phyloP scores from a whole-genome alignment of 306 rosid genomes.

The Glycyrrhiza uralensis region DNA sequence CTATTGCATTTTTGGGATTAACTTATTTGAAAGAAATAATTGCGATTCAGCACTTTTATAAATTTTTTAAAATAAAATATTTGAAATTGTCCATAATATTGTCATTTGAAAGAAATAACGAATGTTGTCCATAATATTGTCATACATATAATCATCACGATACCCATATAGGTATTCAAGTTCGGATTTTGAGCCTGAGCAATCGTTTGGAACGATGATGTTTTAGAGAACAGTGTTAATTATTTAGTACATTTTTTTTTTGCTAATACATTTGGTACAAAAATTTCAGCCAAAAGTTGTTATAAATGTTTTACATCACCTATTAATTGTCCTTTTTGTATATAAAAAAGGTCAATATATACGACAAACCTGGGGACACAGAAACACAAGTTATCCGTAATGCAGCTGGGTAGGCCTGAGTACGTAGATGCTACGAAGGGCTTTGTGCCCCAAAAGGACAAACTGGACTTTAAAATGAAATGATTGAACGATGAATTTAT shows the following conservation, averaged over 20 bases:
- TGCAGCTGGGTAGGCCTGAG: slow-evolving; percentile 32
- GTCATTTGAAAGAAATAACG: too few relatives aligned
- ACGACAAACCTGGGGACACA: slow-evolving; percentile 28
- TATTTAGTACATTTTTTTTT: too few relatives aligned
- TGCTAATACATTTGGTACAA: too few relatives aligned
- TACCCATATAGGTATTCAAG: too few relatives aligned
- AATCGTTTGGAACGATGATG: background rate
- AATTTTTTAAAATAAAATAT: too few relatives aligned
- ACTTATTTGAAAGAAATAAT: background rate
- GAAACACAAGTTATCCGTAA: slow-evolving; percentile 29
- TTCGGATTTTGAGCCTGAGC: background rate
- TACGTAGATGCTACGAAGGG: slow-evolving; percentile 62
- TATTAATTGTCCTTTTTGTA: too few relatives aligned
- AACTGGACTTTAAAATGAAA: slow-evolving; percentile 28
- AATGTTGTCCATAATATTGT: too few relatives aligned
- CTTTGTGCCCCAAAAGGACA: slow-evolving; percentile 38
- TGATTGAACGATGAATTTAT: slow-evolving; percentile 27
- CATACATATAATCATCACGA: too few relatives aligned
- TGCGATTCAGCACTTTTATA: background rate
- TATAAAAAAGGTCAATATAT: slow-evolving; percentile 35
- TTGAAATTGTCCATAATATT: too few relatives aligned
- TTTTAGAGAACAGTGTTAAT: background rate
- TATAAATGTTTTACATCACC: too few relatives aligned
- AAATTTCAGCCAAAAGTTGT: too few relatives aligned
- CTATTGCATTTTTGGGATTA: background rate